Evolutionary conservation across 805 yeast species (phyloP), one percentile per base, ranked within the genome.

Genomic region (Starmerella tilneyi): DNA sequence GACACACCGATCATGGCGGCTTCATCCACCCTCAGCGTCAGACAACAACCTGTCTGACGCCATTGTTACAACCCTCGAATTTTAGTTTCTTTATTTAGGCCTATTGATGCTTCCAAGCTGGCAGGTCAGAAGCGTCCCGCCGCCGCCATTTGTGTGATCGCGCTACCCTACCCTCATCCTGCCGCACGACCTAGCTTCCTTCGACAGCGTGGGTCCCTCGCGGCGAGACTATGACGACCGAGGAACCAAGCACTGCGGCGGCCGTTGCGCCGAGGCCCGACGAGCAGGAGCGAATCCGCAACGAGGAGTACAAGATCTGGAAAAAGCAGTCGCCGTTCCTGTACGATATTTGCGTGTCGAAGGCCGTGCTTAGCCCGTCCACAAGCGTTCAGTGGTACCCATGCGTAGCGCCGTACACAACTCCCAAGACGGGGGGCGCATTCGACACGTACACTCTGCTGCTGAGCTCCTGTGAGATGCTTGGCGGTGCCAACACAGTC

Each of bases 381-480:
- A 57, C 76, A 31, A 66, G 79, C 4, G 70, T 75, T 11, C 76
- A 76, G 58, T 78, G 81, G 75, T 69, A 75, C 41, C 82, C 82
- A 1, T 79, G 73, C 49, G 54, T 15, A 15, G 20, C 26, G 24
- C 50, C 48, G 20, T 43, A 24, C 21, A 27, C 41, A 15, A 28
- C 46, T 2, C 30, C 26, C 15, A 20, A 37, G 12, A 13, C 22
- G 24, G 38, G 50, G 27, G 53, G 54, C 26, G 54, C 55, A 27
- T 57, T 53, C 47, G 52, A 62, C 3, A 59, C 68, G 5, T 67
- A 65, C 45, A 60, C 83, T 31, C 58, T 83, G n/a, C 59, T 82
- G 15, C 62, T 78, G 22, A 83, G 84, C 2, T 74, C 86, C n/a
- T 34, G 46, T 9, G 50, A 43, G 26, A n/a, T 37, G 19, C 20